Percentiles rank a stretch among this genome's conserved stretches.
phyloP scores from a whole-genome alignment of 768 basidiomycete genomes.

The Xerocomus potaroensis region DNA sequence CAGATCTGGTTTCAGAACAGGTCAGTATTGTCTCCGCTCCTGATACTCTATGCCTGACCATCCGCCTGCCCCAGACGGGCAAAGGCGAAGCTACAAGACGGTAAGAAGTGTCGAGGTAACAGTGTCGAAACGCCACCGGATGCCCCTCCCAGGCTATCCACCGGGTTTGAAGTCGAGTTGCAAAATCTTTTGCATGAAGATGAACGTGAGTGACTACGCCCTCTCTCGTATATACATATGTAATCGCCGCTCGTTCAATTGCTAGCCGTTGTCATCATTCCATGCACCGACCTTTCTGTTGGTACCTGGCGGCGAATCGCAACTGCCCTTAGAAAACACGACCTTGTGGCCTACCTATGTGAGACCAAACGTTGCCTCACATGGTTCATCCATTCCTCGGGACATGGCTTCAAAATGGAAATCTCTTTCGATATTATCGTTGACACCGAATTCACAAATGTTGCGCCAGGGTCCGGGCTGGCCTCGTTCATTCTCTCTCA shows the following conservation, averaged over 20 bases:
- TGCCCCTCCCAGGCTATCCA: constrained; percentile 47
- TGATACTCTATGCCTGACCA: background rate
- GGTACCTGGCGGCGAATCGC: constrained; percentile 78
- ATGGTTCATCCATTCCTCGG: constrained; percentile 76
- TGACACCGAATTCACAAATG: constrained; percentile 52
- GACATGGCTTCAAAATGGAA: constrained; percentile 82
- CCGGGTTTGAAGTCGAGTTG: constrained; percentile 55
- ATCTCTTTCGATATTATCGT: constrained; percentile 63
- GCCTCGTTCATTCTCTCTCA: constrained; percentile 63
- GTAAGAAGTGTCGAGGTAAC: constrained; percentile 42
- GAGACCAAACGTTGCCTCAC: constrained; percentile 60
- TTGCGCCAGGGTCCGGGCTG: constrained; percentile 51
- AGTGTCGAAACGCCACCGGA: constrained; percentile 40
- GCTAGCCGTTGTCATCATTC: constrained; percentile 69
- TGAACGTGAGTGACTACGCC: constrained; percentile 50
- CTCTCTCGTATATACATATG: background rate
- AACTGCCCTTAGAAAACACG: constrained; percentile 48
- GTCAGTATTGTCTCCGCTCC: constrained; percentile 22
- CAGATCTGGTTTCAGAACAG: constrained; percentile 91
- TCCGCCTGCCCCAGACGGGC: constrained; percentile 63
- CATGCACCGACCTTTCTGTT: constrained; percentile 69
- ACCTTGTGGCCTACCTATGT: constrained; percentile 73
- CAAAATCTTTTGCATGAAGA: constrained; percentile 69
- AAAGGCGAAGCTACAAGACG: constrained; percentile 71
- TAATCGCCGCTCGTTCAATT: background rate